Evolutionary conservation across 176 grass and related monocot species (phyloP).

Genomic region (Rhynchospora pubera): DNA sequence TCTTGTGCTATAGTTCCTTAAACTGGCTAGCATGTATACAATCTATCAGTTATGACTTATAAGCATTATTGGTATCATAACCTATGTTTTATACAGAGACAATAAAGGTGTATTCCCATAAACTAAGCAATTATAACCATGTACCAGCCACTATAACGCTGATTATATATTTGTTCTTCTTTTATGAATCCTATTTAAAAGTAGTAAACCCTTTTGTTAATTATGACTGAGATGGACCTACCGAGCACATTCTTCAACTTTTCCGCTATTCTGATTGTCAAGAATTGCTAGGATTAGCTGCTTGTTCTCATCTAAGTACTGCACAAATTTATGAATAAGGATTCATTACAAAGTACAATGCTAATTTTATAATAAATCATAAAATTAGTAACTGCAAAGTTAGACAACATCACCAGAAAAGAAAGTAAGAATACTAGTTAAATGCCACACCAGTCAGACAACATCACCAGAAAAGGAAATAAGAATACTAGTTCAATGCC

Average conservation of each 20-base stretch:
- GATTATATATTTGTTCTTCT: not conserved
- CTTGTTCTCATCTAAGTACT: constrained; percentile 99
- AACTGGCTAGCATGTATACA: not conserved
- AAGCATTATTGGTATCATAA: not conserved
- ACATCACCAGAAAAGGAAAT: not conserved
- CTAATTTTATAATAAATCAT: not conserved
- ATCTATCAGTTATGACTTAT: not conserved
- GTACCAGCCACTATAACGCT: not conserved
- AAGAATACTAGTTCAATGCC: not conserved
- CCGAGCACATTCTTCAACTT: constrained; percentile 92
- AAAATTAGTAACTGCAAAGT: not conserved
- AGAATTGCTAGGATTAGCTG: constrained; percentile 97
- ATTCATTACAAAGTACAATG: constrained; percentile 13
- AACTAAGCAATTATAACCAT: not conserved
- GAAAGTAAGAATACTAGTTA: not conserved
- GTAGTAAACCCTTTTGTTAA: not conserved
- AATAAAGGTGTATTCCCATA: not conserved
- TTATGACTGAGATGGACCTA: constrained; percentile 24
- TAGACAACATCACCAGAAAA: not conserved
- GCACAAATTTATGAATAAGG: constrained; percentile 33
- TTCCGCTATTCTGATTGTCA: constrained; percentile 96
- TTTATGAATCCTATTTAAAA: not conserved
- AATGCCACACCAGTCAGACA: no score
- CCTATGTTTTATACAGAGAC: not conserved
- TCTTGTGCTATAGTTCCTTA: not conserved